Conservation (phyloP, 2,329 filamentous ascomycete genomes). For the Raffaelea deltoideospora region DNA sequence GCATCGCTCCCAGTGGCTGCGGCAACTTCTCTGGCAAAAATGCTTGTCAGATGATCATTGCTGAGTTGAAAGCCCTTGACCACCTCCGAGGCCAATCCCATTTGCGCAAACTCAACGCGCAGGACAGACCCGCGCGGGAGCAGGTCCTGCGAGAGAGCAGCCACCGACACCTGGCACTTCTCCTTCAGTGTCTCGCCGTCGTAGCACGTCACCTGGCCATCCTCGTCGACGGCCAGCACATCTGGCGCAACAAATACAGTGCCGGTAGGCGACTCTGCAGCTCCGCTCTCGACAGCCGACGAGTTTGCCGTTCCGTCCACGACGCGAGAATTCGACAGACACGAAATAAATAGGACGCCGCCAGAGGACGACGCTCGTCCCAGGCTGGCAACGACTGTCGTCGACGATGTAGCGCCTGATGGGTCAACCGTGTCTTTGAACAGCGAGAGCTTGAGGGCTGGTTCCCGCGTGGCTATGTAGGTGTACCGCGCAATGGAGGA, state of each 20-base stretch:
- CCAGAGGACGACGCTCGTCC: slow-evolving; percentile 20
- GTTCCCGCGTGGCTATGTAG: slow-evolving; percentile 39
- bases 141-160: slow-evolving; percentile 26
- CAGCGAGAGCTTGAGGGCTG: slow-evolving; percentile 36
- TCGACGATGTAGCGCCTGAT: slow-evolving; percentile 36
- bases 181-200: slow-evolving; percentile 37
- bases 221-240: slow-evolving; percentile 41
- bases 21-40: slow-evolving; percentile 32
- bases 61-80: slow-evolving; percentile 40
- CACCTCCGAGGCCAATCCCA: slow-evolving; percentile 30
- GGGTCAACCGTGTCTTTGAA: slow-evolving; percentile 42
- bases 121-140: slow-evolving; percentile 18
- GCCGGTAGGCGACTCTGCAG: too few relatives aligned
- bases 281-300: too few relatives aligned
- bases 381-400: slow-evolving; percentile 25
- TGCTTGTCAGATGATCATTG: slow-evolving; percentile 33
- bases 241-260: too few relatives aligned
- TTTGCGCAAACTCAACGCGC: slow-evolving; percentile 33
- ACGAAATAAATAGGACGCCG: slow-evolving; percentile 28
- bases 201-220: slow-evolving; percentile 46
- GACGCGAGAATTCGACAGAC: slow-evolving; percentile 10
- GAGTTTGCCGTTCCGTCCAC: neutral
- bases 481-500: slow-evolving; percentile 37
- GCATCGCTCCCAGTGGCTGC: too few relatives aligned
- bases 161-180: slow-evolving; percentile 30